Percentiles rank a stretch among this genome's conserved stretches.
Evolutionary conservation across 2,329 filamentous ascomycete genomes (phyloP).

Genomic region (Blastomyces emzantsi): DNA sequence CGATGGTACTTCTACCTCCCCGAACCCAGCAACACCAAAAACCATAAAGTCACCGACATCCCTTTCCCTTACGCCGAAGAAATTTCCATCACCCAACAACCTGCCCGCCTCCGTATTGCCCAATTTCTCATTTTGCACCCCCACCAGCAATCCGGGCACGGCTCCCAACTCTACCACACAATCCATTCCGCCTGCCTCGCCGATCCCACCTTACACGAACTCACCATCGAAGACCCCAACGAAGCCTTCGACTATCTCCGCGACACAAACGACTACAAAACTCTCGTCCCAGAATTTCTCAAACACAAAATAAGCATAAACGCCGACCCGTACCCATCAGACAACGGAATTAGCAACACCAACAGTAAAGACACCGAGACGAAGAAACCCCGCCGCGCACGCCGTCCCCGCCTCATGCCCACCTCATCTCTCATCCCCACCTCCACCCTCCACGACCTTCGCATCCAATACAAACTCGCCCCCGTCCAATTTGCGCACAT

Average conservation of each 20-base stretch:
- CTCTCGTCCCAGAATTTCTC: conserved; percentile 44
- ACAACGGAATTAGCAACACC: conserved; percentile 16
- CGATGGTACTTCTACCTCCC: conserved; percentile 57
- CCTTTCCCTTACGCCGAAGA: conserved; percentile 34
- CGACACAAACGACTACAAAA: conserved; percentile 52
- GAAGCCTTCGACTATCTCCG: conserved; percentile 58
- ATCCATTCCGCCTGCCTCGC: conserved; percentile 64
- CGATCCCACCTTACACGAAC: conserved; percentile 62
- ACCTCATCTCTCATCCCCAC: conserved; percentile 49
- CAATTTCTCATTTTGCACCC: conserved; percentile 89
- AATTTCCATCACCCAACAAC: conserved; percentile 51
- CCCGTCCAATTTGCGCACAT: conserved; percentile 54
- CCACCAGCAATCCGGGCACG: conserved; percentile 73
- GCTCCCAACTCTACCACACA: conserved; percentile 67
- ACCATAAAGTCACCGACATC: conserved; percentile 34
- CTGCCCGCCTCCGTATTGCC: conserved; percentile 74
- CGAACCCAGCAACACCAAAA: conserved; percentile 40
- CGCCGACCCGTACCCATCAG: conserved; percentile 31
- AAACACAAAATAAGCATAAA: conserved; percentile 43
- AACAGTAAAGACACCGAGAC: not conserved
- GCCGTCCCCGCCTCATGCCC: conserved; percentile 34
- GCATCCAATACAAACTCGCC: conserved; percentile 48
- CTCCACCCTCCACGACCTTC: conserved; percentile 42
- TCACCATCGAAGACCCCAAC: conserved; percentile 90
- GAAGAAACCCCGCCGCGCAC: conserved; percentile 20